phyloP scores from a whole-genome alignment of 2,329 filamentous ascomycete genomes.

The Cladosporium sp. region DNA sequence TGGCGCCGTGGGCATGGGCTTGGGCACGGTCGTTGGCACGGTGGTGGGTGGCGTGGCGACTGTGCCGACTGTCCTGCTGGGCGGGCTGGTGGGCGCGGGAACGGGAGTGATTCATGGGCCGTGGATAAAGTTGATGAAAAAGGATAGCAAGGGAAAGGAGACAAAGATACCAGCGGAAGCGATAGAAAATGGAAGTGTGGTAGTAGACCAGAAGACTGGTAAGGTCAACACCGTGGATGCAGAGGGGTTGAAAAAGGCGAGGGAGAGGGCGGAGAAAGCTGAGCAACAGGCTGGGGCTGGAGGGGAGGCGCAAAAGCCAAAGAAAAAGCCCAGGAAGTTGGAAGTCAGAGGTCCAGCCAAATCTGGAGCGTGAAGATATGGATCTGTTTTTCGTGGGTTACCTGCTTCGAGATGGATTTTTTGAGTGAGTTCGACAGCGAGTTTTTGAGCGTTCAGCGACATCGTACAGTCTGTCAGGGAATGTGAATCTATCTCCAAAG shows the following conservation, averaged over 20 bases:
- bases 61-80: slow-evolving; percentile 35
- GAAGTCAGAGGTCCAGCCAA: slow-evolving; percentile 1
- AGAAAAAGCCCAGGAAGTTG: slow-evolving; percentile 10
- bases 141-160: not conserved
- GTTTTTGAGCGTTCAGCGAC: too few relatives aligned
- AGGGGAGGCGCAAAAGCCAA: slow-evolving; percentile 3
- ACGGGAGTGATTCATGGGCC: slow-evolving; percentile 39
- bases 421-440: too few relatives aligned
- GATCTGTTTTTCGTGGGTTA: not conserved
- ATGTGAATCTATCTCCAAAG: too few relatives aligned
- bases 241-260: slow-evolving; percentile 5
- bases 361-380: not conserved
- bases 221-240: not conserved
- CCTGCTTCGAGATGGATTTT: too few relatives aligned
- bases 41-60: slow-evolving; percentile 35
- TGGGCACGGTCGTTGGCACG: slow-evolving; percentile 38
- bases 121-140: slow-evolving; percentile 35
- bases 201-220: slow-evolving; percentile 8
- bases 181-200: slow-evolving; percentile 7
- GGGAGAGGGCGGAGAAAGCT: not conserved
- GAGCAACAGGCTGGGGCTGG: not conserved
- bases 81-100: slow-evolving; percentile 35
- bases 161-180: slow-evolving; percentile 13
- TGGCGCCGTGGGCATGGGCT: slow-evolving; percentile 34
- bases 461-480: too few relatives aligned